A percentile compares a stretch with the other conserved stretches of the same genome.
Evolutionary conservation across 2,329 filamentous ascomycete species (phyloP).

Genomic region (Fusarium sterilihyphosum): DNA sequence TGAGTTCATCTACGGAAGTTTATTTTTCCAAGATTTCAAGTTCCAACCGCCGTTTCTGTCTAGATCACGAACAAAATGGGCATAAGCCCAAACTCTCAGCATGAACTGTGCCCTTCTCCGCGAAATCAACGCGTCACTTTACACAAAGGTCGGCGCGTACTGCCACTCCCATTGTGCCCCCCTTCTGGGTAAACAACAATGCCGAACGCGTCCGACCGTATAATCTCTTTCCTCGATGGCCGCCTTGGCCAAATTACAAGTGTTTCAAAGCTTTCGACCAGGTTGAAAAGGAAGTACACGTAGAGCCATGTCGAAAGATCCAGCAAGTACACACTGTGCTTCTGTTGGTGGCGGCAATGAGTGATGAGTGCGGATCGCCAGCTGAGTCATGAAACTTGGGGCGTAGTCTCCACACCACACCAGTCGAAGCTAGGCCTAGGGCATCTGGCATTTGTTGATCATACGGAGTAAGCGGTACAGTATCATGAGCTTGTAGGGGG

Average conservation of each 20-base stretch:
- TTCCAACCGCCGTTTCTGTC: neutral
- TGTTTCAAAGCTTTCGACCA: neutral
- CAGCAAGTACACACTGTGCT: neutral
- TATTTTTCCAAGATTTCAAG: neutral
- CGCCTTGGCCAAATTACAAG: neutral
- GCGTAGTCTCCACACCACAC: neutral
- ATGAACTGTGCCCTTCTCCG: too few species aligned
- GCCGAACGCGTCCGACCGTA: neutral
- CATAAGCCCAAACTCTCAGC: too few species aligned
- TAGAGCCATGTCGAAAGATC: neutral
- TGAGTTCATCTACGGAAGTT: neutral
- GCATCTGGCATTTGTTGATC: neutral
- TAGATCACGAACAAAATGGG: neutral
- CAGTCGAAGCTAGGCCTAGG: neutral
- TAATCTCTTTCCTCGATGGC: too few species aligned
- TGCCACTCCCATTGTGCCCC: neutral
- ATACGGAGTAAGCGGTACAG: too few species aligned
- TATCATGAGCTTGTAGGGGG: neutral
- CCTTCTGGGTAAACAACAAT: neutral
- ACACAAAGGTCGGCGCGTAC: neutral
- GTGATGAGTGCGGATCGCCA: neutral
- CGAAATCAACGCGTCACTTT: neutral
- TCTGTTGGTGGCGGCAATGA: neutral
- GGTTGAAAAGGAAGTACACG: neutral
- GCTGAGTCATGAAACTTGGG: neutral